Conservation (phyloP, 2,329 filamentous ascomycete genomes). For the Didymella glomerata region DNA sequence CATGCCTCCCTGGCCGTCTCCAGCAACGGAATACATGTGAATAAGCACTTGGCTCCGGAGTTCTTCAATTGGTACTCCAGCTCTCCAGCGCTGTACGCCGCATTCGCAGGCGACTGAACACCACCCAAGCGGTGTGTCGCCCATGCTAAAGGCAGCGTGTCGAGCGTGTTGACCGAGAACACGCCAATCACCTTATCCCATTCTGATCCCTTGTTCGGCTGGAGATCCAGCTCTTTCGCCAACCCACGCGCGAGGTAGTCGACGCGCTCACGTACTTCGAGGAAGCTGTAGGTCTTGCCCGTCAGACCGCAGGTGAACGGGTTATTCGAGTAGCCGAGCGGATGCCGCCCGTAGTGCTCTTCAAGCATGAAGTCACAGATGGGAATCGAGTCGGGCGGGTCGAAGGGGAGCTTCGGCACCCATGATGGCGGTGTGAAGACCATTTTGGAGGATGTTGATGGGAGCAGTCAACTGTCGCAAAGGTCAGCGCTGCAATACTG, state of each 20-base stretch:
- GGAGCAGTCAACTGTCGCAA: not conserved
- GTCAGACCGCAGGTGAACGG: slow-evolving; percentile 81
- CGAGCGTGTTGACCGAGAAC: slow-evolving; percentile 85
- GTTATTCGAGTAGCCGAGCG: slow-evolving; percentile 69
- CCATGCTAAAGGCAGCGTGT: slow-evolving; percentile 76
- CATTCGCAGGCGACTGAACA: slow-evolving; percentile 77
- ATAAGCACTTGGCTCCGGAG: slow-evolving; percentile 73
- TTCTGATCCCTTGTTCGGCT: slow-evolving; percentile 73
- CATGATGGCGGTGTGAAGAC: slow-evolving; percentile 68
- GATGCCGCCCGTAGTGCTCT: slow-evolving; percentile 72
- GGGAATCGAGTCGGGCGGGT: slow-evolving; percentile 76
- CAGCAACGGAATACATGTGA: slow-evolving; percentile 74
- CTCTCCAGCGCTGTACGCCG: slow-evolving; percentile 74
- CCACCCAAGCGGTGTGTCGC: slow-evolving; percentile 79
- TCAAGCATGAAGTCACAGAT: slow-evolving; percentile 80
- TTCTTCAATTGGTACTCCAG: slow-evolving; percentile 76
- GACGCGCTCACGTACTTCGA: slow-evolving; percentile 71
- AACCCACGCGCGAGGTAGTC: slow-evolving; percentile 74
- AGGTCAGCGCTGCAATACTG: not conserved
- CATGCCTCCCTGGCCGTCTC: slow-evolving; percentile 71
- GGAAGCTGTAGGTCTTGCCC: slow-evolving; percentile 70
- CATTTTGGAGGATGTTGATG: slow-evolving; percentile 42
- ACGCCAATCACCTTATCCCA: slow-evolving; percentile 83
- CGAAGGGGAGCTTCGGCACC: slow-evolving; percentile 67
- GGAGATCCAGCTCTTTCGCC: slow-evolving; percentile 74